phyloP scores from a whole-genome alignment of 345 rosid genomes.

The Pseudoturritis turrita region DNA sequence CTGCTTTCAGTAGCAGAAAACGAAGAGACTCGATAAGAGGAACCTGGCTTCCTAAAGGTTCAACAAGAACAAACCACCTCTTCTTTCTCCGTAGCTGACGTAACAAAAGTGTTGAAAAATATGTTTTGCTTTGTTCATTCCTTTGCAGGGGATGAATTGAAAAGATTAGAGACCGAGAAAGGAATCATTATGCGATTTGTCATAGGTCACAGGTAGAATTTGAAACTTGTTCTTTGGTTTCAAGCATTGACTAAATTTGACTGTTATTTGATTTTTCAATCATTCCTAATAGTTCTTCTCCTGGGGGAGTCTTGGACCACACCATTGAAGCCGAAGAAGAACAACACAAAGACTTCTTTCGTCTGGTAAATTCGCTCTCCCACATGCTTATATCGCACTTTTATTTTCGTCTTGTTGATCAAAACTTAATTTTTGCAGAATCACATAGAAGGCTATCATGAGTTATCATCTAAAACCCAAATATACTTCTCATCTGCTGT shows the following conservation, averaged over 20 bases:
- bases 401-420: background rate
- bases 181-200: slow-evolving; percentile 75
- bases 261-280: background rate
- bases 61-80: background rate
- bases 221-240: slow-evolving; percentile 53
- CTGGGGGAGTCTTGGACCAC: slow-evolving; percentile 70
- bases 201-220: slow-evolving; percentile 77
- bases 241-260: slow-evolving; percentile 51
- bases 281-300: slow-evolving; percentile 23
- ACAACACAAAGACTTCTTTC: slow-evolving; percentile 63
- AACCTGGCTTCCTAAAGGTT: slow-evolving; percentile 90
- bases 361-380: slow-evolving; percentile 36
- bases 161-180: slow-evolving; percentile 72
- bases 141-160: slow-evolving; percentile 51
- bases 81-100: background rate
- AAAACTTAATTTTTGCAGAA: slow-evolving; percentile 51
- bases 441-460: slow-evolving; percentile 85
- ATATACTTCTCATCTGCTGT: slow-evolving; percentile 75
- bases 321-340: slow-evolving; percentile 67
- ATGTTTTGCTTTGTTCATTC: slow-evolving; percentile 20
- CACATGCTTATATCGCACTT: background rate
- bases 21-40: slow-evolving; percentile 70
- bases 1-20: slow-evolving; percentile 87
- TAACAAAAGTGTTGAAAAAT: background rate
- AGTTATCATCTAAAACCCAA: slow-evolving; percentile 74